Evolutionary conservation across 208 protist genomes (phyloP).

Genomic region (Eutreptiella sp.): DNA sequence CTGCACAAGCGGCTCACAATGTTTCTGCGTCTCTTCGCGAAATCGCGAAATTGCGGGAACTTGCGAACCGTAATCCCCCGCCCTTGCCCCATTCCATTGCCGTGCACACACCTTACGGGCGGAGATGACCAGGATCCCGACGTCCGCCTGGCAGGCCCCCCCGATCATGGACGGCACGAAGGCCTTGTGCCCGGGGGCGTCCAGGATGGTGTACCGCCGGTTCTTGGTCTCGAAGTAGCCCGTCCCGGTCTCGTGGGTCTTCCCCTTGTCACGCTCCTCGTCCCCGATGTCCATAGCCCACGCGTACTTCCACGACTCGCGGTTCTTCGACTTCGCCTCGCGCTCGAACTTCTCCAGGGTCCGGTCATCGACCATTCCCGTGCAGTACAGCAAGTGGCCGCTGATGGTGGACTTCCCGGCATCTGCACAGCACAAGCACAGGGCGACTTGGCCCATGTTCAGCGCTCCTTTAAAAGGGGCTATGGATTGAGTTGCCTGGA

Average conservation of each 20-base stretch:
- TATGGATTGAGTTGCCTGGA: neutral
- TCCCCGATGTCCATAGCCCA: slow-evolving; percentile 98
- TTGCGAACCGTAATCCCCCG: too few relatives aligned
- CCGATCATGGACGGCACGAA: slow-evolving; percentile 99
- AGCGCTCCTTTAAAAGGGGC: neutral
- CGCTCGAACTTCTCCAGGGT: slow-evolving; percentile 97
- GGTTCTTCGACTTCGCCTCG: slow-evolving; percentile 91
- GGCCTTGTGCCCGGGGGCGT: slow-evolving; percentile 98
- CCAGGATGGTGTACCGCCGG: slow-evolving; percentile 94
- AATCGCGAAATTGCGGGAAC: too few relatives aligned
- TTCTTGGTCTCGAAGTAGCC: slow-evolving; percentile 92
- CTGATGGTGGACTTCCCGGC: slow-evolving; percentile 97
- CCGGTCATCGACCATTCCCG: slow-evolving; percentile 91
- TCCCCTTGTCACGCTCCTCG: slow-evolving; percentile 95
- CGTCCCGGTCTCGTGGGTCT: slow-evolving; percentile 93
- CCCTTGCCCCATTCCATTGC: too few relatives aligned
- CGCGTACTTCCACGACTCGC: slow-evolving; percentile 94
- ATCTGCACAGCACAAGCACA: too few relatives aligned
- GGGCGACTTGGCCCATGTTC: too few relatives aligned
- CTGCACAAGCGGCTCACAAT: too few relatives aligned
- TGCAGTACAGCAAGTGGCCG: slow-evolving; percentile 90
- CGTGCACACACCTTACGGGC: too few relatives aligned
- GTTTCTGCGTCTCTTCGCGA: too few relatives aligned
- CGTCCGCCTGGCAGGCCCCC: slow-evolving; percentile 94
- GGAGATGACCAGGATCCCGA: slow-evolving; percentile 97